A percentile compares a stretch with the other conserved stretches of the same genome.
These are phyloP conservation scores for Echinosophora koreensis DNA, from an alignment of 306 rosid genomes.

Conservation along the genomic window DNA sequence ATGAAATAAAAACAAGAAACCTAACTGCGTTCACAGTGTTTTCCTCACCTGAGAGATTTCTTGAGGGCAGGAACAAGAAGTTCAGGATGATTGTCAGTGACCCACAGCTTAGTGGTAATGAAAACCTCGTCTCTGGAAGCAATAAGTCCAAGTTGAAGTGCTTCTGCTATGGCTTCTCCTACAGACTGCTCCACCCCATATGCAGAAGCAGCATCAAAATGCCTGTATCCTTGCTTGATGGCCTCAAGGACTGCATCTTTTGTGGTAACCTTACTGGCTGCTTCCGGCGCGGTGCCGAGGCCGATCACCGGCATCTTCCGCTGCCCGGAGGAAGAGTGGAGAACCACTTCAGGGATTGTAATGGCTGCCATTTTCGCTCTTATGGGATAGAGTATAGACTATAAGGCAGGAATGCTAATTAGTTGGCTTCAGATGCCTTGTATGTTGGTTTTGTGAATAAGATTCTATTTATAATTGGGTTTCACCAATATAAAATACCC, in stretches of 20 bases:
- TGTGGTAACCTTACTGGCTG: constrained; percentile 42
- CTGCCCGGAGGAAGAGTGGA: constrained; percentile 30
- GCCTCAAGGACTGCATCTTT: constrained; percentile 60
- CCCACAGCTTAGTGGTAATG: constrained; percentile 62
- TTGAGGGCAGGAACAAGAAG: constrained; percentile 52
- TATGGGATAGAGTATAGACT: no score
- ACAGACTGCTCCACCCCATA: constrained; percentile 56
- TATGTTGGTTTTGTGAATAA: no score
- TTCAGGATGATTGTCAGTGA: constrained; percentile 53
- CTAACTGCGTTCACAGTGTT: no score
- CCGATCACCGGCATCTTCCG: constrained; percentile 49
- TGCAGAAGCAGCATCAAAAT: constrained; percentile 64
- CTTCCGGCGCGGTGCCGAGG: constrained; percentile 51
- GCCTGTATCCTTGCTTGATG: constrained; percentile 59
- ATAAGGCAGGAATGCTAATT: no score
- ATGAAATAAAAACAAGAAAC: no score
- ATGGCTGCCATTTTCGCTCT: no score
- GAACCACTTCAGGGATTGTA: constrained; percentile 34
- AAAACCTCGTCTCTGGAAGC: constrained; percentile 52
- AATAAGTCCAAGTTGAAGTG: constrained; percentile 53
- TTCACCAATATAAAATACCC: no score
- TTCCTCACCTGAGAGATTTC: no score
- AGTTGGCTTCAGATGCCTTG: no score
- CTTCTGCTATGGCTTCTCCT: constrained; percentile 54
- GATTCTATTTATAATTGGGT: no score